phyloP scores from a whole-genome alignment of 2,329 filamentous ascomycete species.

The Cadophora malorum region DNA sequence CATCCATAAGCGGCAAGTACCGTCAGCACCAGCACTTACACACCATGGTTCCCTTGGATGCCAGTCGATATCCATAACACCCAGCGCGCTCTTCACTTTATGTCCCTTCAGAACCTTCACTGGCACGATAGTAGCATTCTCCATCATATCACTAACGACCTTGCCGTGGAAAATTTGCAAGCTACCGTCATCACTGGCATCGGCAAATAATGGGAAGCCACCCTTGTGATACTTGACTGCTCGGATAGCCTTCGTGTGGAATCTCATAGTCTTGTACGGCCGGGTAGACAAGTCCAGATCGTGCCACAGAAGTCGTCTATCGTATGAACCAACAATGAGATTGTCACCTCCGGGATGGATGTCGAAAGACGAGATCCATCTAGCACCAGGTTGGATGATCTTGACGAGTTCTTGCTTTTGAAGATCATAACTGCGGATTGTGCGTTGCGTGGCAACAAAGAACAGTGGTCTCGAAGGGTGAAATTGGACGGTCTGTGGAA shows the following conservation, averaged over 20 bases:
- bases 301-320: conserved; percentile 93
- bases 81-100: conserved; percentile 82
- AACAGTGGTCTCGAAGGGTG: conserved; percentile 92
- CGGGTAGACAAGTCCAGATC: conserved; percentile 89
- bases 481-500: conserved; percentile 89
- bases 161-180: conserved; percentile 97
- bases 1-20: conserved; percentile 89
- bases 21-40: conserved; percentile 92
- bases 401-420: conserved; percentile 91
- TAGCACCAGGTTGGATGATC: conserved; percentile 89
- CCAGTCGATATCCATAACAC: conserved; percentile 95
- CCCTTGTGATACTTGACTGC: conserved; percentile 86
- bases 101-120: conserved; percentile 94
- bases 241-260: conserved; percentile 91
- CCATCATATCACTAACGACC: conserved; percentile 92
- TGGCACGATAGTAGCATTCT: conserved; percentile 95
- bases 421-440: conserved; percentile 92
- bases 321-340: conserved; percentile 91
- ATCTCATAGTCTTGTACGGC: conserved; percentile 95
- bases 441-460: conserved; percentile 94
- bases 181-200: conserved; percentile 92
- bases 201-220: conserved; percentile 84
- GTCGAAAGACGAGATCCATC: conserved; percentile 94
- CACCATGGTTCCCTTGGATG: conserved; percentile 94
- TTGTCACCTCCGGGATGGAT: conserved; percentile 94